These are phyloP conservation scores for Clarireedia hainanense DNA, from an alignment of 2,329 filamentous ascomycete genomes.

Conservation along the genomic window DNA sequence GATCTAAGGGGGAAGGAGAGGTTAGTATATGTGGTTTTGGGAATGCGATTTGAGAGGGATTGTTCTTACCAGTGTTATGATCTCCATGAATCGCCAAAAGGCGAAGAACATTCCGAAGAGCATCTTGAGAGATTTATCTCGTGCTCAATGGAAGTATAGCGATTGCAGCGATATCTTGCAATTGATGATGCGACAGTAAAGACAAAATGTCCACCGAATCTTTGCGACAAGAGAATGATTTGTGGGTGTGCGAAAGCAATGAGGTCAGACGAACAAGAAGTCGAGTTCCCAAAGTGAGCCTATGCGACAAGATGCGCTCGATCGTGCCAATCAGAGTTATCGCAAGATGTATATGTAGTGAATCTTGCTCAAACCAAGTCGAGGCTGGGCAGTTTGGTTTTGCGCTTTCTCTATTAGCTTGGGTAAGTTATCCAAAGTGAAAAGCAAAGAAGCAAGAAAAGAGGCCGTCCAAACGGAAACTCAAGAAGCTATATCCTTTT, in stretches of 20 bases:
- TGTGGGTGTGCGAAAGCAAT: background rate
- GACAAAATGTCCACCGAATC: background rate
- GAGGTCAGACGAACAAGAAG: background rate
- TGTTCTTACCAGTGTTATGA: constrained; percentile 50
- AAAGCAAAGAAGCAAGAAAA: background rate
- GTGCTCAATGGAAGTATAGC: background rate
- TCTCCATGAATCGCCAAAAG: constrained; percentile 54
- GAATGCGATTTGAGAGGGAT: background rate
- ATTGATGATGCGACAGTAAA: background rate
- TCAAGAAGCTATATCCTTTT: background rate
- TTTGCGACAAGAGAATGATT: no score
- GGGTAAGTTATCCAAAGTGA: background rate
- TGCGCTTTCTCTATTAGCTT: background rate
- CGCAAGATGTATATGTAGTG: background rate
- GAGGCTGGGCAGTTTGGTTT: no score
- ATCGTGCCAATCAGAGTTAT: background rate
- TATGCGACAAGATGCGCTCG: background rate
- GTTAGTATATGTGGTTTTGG: constrained; percentile 5
- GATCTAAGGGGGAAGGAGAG: constrained; percentile 38
- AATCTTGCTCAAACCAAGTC: background rate
- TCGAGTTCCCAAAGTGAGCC: background rate
- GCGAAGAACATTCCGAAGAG: constrained; percentile 56
- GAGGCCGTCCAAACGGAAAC: background rate
- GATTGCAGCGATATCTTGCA: background rate
- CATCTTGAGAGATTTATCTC: constrained; percentile 34